Base-by-base conservation (phyloP, 805 yeast species). In the Ogataea chonburiensis region DNA sequence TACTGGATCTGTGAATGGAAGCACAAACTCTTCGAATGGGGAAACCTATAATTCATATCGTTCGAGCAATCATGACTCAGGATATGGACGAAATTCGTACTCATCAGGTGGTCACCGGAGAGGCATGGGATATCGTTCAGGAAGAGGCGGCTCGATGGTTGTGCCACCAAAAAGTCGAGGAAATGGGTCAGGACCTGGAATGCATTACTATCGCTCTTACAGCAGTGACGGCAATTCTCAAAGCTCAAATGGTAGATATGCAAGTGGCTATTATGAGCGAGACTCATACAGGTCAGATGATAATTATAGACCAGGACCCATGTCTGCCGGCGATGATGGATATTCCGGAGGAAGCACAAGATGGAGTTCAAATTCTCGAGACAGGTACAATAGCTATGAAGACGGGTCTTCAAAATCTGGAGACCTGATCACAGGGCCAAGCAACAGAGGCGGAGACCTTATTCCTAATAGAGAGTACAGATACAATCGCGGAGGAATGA, bases 361-460 rank as follows among this genome's bases (percentile, higher is more conserved):
- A 17, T 40, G 47, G 21, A 34, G 27, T 18, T 33, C 31, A 14
- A 28, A 27, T 5, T 20, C 30, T 19, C 34, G 46, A 20, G 53
- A 50, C 14, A 38, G 49, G 3, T 37, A 37, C 20, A 28, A 12
- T 17, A 16, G 16, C n/a, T 24, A 29, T 15, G 38, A 34, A n/a
- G 46, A 50, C 22, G 47, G 46, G n/a, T 21, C 40, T 6, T 38
- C 42, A 7, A 43, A 45, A 17, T 43, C 52, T 2, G 53, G 53
- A 8, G 55, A 50, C 35, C 20, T 47, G 16, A 38, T 43, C 7
- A 43, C 47, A 7, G 50, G 46, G 14, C 34, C 52, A 10, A 38
- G 22, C 35, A 51, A 49, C 31, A 42, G 49, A 28, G 45, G 52
- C 3, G 51, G 54, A 2, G 56, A 51, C 25, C 25, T 47, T 26